Conservation (phyloP, 352 stramenopile genomes). For the Pythium angustatum region DNA sequence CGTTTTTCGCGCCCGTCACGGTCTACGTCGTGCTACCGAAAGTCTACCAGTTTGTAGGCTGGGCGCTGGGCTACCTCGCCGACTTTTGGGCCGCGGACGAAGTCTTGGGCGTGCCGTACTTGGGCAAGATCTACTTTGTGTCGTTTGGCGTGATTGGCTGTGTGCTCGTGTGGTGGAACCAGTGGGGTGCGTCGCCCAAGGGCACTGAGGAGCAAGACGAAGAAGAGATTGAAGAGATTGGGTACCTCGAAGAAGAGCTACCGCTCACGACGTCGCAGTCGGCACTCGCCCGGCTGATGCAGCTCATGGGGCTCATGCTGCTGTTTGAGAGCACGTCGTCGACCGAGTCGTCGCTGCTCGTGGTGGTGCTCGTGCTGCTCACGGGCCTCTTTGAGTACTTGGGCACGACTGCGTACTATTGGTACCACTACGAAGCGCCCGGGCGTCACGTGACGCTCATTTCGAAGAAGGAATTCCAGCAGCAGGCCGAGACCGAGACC, state of each 20-base stretch:
- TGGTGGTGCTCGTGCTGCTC: conserved; percentile 70
- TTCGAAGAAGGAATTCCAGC: conserved; percentile 70
- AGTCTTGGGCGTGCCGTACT: conserved; percentile 72
- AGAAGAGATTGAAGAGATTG: conserved; percentile 71
- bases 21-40: conserved; percentile 78
- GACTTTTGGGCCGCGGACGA: conserved; percentile 73
- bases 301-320: conserved; percentile 60
- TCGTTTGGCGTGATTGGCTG: conserved; percentile 76
- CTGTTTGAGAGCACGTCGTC: conserved; percentile 86
- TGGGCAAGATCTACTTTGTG: conserved; percentile 87
- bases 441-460: conserved; percentile 72
- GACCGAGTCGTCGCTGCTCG: conserved; percentile 65
- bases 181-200: conserved; percentile 69
- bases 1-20: conserved; percentile 72
- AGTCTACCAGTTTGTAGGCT: conserved; percentile 64
- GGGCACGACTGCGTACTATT: conserved; percentile 70
- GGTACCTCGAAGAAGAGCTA: conserved; percentile 63
- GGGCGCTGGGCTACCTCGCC: conserved; percentile 54
- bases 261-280: conserved; percentile 66
- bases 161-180: conserved; percentile 84
- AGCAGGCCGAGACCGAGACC: conserved; percentile 66
- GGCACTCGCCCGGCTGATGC: conserved; percentile 56
- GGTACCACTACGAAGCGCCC: conserved; percentile 78
- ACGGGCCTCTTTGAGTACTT: conserved; percentile 77
- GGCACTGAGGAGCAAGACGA: conserved; percentile 47